Conservation (phyloP, 306 rosid genomes). For the Gillenia trifoliata region DNA sequence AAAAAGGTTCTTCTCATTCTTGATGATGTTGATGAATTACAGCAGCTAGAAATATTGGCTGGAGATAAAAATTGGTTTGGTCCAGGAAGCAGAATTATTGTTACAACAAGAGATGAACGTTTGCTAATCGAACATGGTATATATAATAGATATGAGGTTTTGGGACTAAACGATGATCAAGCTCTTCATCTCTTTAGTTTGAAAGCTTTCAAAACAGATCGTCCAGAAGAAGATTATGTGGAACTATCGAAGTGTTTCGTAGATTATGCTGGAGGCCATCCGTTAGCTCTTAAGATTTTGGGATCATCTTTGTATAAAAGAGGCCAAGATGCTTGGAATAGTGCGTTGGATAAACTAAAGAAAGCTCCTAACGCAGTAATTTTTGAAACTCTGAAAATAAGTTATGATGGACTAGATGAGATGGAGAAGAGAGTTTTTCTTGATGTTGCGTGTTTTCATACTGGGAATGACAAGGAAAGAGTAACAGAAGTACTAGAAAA, state of each 20-base stretch:
- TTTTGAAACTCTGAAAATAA: constrained; percentile 16
- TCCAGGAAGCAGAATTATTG: constrained; percentile 33
- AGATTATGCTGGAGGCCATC: constrained; percentile 6
- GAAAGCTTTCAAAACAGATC: not conserved
- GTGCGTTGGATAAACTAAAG: constrained; percentile 22
- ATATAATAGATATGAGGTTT: not conserved
- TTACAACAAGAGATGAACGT: constrained; percentile 27
- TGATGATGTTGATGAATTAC: constrained; percentile 30
- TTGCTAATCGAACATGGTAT: constrained; percentile 21
- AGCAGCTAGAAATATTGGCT: constrained; percentile 25
- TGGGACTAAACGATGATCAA: not conserved
- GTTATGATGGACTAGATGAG: constrained; percentile 23
- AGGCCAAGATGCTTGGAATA: constrained; percentile 20
- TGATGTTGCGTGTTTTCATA: constrained; percentile 34
- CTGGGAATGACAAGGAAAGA: constrained; percentile 15
- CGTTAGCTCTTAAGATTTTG: constrained; percentile 30
- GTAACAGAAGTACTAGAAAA: constrained; percentile 11
- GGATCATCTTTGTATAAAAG: constrained; percentile 34
- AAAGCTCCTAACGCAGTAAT: constrained; percentile 14
- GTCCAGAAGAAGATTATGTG: not conserved
- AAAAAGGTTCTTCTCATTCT: not conserved
- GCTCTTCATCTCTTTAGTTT: constrained; percentile 15
- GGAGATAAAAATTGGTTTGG: constrained; percentile 4
- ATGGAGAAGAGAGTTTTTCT: constrained; percentile 28
- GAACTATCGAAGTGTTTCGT: not conserved